Percentiles rank a stretch among this genome's conserved stretches.
Evolutionary conservation across 169 alveolate species (phyloP).

Genomic region (Hepatocystis sp.): DNA sequence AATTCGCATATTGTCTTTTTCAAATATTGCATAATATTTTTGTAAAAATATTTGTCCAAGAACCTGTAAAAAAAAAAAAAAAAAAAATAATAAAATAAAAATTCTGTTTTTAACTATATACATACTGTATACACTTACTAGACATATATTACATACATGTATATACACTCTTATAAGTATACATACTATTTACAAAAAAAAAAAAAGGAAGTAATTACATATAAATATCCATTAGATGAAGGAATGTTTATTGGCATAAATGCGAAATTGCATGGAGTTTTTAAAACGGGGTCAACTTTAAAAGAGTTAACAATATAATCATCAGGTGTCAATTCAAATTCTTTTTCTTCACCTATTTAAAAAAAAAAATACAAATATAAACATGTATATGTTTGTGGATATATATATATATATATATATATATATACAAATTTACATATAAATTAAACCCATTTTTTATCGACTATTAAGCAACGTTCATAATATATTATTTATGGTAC

Average conservation of each 20-base stretch:
- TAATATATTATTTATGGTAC: too few relatives aligned
- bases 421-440: too few relatives aligned
- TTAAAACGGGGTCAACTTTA: constrained; percentile 52
- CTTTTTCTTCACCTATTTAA: constrained; percentile 32
- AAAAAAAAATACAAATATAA: background rate
- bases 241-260: constrained; percentile 75
- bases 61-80: constrained; percentile 17
- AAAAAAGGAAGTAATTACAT: constrained; percentile 30
- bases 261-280: constrained; percentile 70
- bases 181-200: background rate
- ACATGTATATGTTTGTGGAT: background rate
- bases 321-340: constrained; percentile 60
- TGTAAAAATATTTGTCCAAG: constrained; percentile 76
- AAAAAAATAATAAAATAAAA: background rate
- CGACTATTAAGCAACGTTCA: too few relatives aligned
- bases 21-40: constrained; percentile 74
- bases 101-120: background rate
- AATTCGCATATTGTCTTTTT: constrained; percentile 67
- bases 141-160: constrained; percentile 1
- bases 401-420: constrained; percentile 1
- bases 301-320: constrained; percentile 70
- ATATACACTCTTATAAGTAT: background rate
- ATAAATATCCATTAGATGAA: constrained; percentile 68
- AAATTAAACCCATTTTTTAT: too few relatives aligned
- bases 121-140: background rate